phyloP scores from a whole-genome alignment of 768 basidiomycete species.

The Termitomyces sp. region DNA sequence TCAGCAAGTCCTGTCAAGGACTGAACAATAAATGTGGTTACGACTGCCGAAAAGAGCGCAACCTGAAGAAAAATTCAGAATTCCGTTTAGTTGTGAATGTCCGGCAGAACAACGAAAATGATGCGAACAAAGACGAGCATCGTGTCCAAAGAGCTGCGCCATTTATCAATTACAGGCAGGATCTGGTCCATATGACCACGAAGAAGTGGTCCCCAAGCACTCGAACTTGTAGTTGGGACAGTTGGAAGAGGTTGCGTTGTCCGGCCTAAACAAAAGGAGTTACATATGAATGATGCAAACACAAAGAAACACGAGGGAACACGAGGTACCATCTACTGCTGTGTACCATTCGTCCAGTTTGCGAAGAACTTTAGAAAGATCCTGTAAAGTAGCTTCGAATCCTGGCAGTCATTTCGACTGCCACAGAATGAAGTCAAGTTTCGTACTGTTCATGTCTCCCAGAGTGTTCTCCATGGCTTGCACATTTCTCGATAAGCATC shows the following conservation, averaged over 20 bases:
- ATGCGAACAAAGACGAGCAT: conserved; percentile 14
- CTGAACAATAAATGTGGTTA: conserved; percentile 17
- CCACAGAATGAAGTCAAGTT: not conserved
- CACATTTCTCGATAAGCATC: not conserved
- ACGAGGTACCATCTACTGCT: not conserved
- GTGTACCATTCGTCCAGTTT: not conserved
- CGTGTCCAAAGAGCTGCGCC: conserved; percentile 17
- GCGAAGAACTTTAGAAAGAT: not conserved
- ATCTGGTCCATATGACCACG: conserved; percentile 12
- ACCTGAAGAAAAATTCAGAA: conserved; percentile 6
- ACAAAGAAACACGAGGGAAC: not conserved
- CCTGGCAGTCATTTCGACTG: not conserved
- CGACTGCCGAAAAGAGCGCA: conserved; percentile 20
- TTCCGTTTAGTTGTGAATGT: not conserved
- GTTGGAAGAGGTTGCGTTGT: not conserved
- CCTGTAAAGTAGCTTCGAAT: not conserved
- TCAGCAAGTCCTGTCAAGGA: conserved; percentile 11
- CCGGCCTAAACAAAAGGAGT: not conserved
- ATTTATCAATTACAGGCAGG: conserved; percentile 13
- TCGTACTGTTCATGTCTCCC: not conserved
- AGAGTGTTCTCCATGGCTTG: not conserved
- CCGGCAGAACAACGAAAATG: not conserved
- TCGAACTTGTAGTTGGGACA: conserved; percentile 12
- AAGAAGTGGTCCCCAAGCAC: conserved; percentile 17
- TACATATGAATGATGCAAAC: not conserved